A percentile compares a stretch with the other conserved stretches of the same genome.
Conservation (phyloP, 805 yeast species). For the Barnettozyma sp. region DNA sequence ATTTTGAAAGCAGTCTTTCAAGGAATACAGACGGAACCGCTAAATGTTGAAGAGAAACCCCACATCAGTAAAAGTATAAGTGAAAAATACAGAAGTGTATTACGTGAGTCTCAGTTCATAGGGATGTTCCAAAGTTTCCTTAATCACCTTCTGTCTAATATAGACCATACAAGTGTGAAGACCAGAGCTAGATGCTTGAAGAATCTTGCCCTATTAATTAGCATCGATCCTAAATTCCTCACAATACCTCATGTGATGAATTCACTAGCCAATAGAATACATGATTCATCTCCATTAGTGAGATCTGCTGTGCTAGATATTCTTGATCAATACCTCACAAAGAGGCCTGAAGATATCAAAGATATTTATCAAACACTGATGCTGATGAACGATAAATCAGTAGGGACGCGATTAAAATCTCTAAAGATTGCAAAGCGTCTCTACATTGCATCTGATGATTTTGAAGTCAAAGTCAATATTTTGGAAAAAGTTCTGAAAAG, state of each 20-base stretch:
- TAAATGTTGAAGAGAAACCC: not conserved
- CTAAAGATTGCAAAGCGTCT: conserved; percentile 44
- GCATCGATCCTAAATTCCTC: conserved; percentile 45
- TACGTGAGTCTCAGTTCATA: conserved; percentile 16
- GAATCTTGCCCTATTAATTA: conserved; percentile 48
- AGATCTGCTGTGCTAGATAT: conserved; percentile 72
- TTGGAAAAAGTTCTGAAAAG: conserved; percentile 46
- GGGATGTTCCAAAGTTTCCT: conserved; percentile 46
- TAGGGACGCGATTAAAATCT: conserved; percentile 58
- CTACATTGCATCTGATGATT: conserved; percentile 31
- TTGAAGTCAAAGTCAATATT: conserved; percentile 34
- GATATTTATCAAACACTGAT: conserved; percentile 37
- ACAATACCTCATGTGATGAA: conserved; percentile 42
- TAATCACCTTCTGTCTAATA: conserved; percentile 38
- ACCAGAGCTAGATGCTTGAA: conserved; percentile 60
- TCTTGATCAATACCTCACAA: conserved; percentile 40
- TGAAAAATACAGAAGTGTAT: conserved; percentile 1
- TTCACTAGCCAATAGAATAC: conserved; percentile 44
- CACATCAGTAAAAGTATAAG: not conserved
- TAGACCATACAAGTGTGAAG: conserved; percentile 44
- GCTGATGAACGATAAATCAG: conserved; percentile 48
- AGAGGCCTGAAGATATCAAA: conserved; percentile 38
- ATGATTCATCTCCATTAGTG: conserved; percentile 62
- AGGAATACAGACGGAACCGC: not conserved
- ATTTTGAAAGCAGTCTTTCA: conserved; percentile 6